A percentile compares a stretch with the other conserved stretches of the same genome.
Conservation (phyloP, 1,284 basidiomycete genomes). For the Naganishia sp. region DNA sequence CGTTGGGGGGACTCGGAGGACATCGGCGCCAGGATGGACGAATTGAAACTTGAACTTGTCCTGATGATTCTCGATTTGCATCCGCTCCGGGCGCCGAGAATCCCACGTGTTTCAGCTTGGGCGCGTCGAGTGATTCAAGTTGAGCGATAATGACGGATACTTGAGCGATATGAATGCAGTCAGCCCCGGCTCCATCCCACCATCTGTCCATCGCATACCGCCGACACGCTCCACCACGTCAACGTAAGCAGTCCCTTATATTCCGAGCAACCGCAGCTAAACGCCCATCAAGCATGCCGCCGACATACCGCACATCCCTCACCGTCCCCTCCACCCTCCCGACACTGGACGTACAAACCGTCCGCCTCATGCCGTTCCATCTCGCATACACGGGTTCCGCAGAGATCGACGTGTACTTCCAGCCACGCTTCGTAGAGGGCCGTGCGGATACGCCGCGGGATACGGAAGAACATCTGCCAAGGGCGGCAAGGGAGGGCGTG, state of each 20-base stretch:
- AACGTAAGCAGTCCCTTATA: background rate
- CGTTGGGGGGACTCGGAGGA: background rate
- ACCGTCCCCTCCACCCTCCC: background rate
- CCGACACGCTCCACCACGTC: background rate
- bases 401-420: constrained; percentile 9
- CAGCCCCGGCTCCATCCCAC: background rate
- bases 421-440: background rate
- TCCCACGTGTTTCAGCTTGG: background rate
- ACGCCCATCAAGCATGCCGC: background rate
- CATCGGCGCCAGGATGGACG: background rate
- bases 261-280: background rate
- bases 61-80: background rate
- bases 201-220: background rate
- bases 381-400: constrained; percentile 11
- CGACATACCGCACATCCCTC: constrained; percentile 7
- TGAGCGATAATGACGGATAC: background rate
- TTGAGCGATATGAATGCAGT: background rate
- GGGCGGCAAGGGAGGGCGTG: background rate
- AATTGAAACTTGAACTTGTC: too few species aligned
- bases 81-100: constrained; percentile 9
- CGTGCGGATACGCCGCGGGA: too few species aligned
- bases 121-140: background rate
- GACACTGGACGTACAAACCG: background rate
- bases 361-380: constrained; percentile 21
- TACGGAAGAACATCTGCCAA: background rate